Base-by-base conservation (phyloP, 1,284 basidiomycete genomes). In the Ustilago trichophora region DNA sequence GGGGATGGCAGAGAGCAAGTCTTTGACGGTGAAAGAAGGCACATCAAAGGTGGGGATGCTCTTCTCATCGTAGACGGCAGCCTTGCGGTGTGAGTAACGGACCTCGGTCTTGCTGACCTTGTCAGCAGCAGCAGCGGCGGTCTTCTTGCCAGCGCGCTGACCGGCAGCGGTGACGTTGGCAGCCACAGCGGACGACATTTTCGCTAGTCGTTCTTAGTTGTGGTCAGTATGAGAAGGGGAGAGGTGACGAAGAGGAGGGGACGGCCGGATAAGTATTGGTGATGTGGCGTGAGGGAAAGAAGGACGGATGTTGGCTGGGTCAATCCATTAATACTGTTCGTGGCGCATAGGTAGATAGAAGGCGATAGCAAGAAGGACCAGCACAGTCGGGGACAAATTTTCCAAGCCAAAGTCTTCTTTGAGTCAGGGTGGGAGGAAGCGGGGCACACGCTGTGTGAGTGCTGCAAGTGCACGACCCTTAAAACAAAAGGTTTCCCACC, bases 1-100 rank as follows among this genome's bases (percentile, higher is more conserved):
- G 11, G 93, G 94, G 80, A 98, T 96, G 24, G 87, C 88, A 50
- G 87, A 88, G 48, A 97, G 86, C 58, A 97, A 83, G 78, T 94
- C 90, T 84, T 93, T 93, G 81, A 94, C 86, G 18, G 89, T 86
- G 59, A 93, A 85, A 83, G 91, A 88, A 31, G 92, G 92, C 60
- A 93, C 90, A 41, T 87, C 81, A 74, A 88, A 88, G 54, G 78
- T 79, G 40, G 75, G 67, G 24, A 82, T 72, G 41, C 77, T 72
- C 44, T 79, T 72, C 48, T 71, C 56, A 18, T 76, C 63, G 69
- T 67, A 79, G 33, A 34, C 34, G 44, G 70, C 65, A 12, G 73
- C 75, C 68, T 78, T 67, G 21, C 75, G 72, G 49, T 74, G 75
- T 25, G 78, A 77, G 49, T 76, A 76, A n/a, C 69, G 64, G 15